Evolutionary conservation across 2,329 filamentous ascomycete genomes (phyloP).

Genomic region (Zasmidium cellare): DNA sequence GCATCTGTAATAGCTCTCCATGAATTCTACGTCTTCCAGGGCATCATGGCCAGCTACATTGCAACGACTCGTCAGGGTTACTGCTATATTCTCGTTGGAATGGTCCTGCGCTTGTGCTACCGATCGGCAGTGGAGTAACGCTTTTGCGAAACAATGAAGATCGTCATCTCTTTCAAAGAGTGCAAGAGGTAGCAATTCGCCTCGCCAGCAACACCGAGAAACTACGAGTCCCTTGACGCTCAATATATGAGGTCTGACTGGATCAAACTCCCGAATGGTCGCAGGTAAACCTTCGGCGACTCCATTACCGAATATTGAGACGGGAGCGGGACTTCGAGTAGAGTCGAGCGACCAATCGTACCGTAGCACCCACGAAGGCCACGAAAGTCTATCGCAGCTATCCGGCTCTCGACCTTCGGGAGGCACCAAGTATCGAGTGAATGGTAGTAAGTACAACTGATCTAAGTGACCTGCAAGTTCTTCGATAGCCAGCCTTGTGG

Average conservation of each 20-base stretch:
- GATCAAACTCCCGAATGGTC: not conserved
- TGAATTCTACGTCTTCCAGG: not conserved
- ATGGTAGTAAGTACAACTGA: not conserved
- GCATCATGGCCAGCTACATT: not conserved
- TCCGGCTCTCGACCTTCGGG: not conserved
- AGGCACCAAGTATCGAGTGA: not conserved
- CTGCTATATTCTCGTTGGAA: not conserved
- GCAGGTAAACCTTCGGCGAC: not conserved
- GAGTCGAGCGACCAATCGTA: slow-evolving; percentile 6
- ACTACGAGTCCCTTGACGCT: not conserved
- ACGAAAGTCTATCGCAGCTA: not conserved
- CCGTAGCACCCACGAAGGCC: slow-evolving; percentile 11
- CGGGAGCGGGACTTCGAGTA: not conserved
- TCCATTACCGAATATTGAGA: not conserved
- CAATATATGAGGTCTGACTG: not conserved
- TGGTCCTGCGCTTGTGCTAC: not conserved
- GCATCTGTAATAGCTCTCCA: not conserved
- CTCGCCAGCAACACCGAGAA: not conserved
- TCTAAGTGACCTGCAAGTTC: not conserved
- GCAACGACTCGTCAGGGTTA: not conserved
- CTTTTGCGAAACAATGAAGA: too few species aligned
- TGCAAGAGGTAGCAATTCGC: not conserved
- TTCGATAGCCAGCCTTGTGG: slow-evolving; percentile 2
- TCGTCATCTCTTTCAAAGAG: not conserved
- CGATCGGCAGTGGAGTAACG: not conserved